phyloP scores from a whole-genome alignment of 805 yeast genomes.

The Yarrowia phangngaensis region DNA sequence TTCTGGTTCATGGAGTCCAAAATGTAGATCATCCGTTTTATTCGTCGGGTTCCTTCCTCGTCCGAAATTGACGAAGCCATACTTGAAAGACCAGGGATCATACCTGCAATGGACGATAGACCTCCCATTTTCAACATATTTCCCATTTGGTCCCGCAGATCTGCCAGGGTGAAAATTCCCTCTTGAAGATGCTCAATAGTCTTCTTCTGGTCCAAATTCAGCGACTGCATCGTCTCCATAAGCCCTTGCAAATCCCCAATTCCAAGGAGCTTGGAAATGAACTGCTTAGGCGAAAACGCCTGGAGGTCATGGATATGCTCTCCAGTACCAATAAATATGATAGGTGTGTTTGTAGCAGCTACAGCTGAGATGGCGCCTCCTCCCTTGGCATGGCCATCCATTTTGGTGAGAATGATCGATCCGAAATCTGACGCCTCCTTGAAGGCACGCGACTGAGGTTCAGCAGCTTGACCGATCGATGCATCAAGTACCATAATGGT shows the following conservation, averaged over 20 bases:
- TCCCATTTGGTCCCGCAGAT: conserved; percentile 90
- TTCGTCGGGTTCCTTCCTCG: conserved; percentile 78
- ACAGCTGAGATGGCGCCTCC: conserved; percentile 99
- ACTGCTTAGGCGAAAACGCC: conserved; percentile 81
- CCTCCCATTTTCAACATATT: conserved; percentile 97
- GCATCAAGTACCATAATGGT: conserved; percentile 98
- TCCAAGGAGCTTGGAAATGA: conserved; percentile 87
- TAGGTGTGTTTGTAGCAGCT: conserved; percentile 93
- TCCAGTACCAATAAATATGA: conserved; percentile 96
- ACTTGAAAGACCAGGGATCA: conserved; percentile 89
- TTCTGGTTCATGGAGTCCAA: conserved; percentile 94
- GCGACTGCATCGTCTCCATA: conserved; percentile 86
- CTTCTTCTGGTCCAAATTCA: conserved; percentile 84
- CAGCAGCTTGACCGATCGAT: conserved; percentile 97
- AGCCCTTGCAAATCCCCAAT: conserved; percentile 93
- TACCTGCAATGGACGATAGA: conserved; percentile 82
- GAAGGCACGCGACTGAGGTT: conserved; percentile 88
- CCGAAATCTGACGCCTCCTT: conserved; percentile 92
- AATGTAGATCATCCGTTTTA: conserved; percentile 84
- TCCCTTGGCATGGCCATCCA: conserved; percentile 99
- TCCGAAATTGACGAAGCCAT: conserved; percentile 86
- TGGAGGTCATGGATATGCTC: conserved; percentile 94
- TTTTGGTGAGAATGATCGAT: conserved; percentile 86
- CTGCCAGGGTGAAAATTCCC: conserved; percentile 88
- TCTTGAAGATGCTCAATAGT: conserved; percentile 84